Conservation (phyloP, 2,329 filamentous ascomycete species). For the Tolypocladium endophyticum region DNA sequence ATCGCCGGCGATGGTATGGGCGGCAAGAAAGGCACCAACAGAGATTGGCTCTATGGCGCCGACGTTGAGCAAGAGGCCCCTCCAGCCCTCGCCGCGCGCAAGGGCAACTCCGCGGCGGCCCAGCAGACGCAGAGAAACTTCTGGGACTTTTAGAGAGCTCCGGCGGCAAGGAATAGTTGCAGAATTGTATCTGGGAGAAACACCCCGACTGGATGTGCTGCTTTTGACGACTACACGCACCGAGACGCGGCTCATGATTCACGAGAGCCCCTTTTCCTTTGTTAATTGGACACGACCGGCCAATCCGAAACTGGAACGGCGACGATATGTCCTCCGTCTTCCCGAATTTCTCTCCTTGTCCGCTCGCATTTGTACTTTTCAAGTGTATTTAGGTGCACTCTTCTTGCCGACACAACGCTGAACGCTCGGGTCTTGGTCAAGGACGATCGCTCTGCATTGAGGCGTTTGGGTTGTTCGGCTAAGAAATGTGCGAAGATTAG, state of each 20-base stretch:
- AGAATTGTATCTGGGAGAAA: slow-evolving; percentile 1
- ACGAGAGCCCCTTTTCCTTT: slow-evolving; percentile 11
- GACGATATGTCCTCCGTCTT: neutral
- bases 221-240: slow-evolving; percentile 15
- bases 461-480: neutral
- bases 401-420: neutral
- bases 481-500: neutral
- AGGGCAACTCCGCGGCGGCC: slow-evolving; percentile 15
- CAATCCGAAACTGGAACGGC: neutral
- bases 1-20: slow-evolving; percentile 57
- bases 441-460: neutral
- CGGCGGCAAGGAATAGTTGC: slow-evolving; percentile 3
- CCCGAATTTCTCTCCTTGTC: neutral
- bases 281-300: neutral
- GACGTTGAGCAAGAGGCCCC: slow-evolving; percentile 30
- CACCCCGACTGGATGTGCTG: neutral
- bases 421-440: neutral
- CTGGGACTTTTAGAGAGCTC: slow-evolving; percentile 34
- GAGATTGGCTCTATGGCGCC: slow-evolving; percentile 49
- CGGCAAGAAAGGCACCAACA: slow-evolving; percentile 39
- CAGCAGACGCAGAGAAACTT: slow-evolving; percentile 18
- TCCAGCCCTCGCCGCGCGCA: slow-evolving; percentile 16
- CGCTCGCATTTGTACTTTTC: neutral
- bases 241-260: slow-evolving; percentile 23
- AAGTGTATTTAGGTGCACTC: neutral